Conservation (phyloP, 306 rosid genomes). For the Medicago arabica region DNA sequence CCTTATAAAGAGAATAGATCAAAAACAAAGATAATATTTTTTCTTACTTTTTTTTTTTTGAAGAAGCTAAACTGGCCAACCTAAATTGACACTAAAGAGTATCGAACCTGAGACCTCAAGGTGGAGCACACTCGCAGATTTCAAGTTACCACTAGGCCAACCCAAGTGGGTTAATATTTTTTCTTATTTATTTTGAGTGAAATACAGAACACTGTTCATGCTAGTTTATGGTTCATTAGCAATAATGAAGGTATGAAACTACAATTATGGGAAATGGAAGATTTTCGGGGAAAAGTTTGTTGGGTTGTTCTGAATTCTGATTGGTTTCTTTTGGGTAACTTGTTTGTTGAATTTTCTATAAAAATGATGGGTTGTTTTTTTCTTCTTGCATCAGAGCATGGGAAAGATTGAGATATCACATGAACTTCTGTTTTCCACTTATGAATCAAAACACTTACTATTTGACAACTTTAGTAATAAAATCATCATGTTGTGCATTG, state of each 20-base stretch:
- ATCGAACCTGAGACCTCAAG: no score
- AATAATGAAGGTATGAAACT: not conserved
- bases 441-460: not conserved
- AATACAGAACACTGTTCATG: not conserved
- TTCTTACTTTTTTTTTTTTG: not conserved
- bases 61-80: no score
- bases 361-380: not conserved
- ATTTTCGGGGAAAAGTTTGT: not conserved
- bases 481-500: constrained; percentile 9
- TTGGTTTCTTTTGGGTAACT: not conserved
- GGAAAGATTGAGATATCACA: not conserved
- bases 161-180: no score
- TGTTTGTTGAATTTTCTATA: constrained; percentile 4
- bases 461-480: not conserved
- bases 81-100: no score
- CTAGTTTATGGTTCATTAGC: not conserved
- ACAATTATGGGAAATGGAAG: not conserved
- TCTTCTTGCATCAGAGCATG: not conserved
- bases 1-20: not conserved
- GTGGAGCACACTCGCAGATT: no score
- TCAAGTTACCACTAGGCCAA: no score
- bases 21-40: not conserved
- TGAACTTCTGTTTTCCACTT: not conserved
- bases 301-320: not conserved
- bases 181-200: not conserved